phyloP scores from a whole-genome alignment of 805 yeast species.

The Metschnikowia gruessii region DNA sequence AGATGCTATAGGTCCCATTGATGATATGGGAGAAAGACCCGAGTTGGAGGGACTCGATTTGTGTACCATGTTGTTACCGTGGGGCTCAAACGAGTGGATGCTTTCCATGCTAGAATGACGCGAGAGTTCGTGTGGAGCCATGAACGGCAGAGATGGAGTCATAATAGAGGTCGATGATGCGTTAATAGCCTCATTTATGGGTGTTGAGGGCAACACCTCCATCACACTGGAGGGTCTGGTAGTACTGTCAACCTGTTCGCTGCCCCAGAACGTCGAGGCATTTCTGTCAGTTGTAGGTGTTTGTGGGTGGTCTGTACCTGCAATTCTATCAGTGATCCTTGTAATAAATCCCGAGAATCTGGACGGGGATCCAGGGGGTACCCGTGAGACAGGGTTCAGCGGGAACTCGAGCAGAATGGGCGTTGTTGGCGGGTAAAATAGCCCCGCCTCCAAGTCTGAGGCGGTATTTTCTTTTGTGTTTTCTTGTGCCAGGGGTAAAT shows the following conservation, averaged over 20 bases:
- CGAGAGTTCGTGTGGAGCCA: not conserved
- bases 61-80: not conserved
- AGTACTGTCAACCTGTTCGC: constrained; percentile 1
- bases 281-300: constrained; percentile 12
- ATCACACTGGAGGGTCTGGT: constrained; percentile 4
- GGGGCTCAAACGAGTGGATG: constrained; percentile 3
- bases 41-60: not conserved
- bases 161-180: constrained; percentile 3
- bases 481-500: not conserved
- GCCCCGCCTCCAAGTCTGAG: constrained; percentile 13
- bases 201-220: not conserved
- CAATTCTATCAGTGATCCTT: constrained; percentile 17
- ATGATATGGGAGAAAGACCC: constrained; percentile 2
- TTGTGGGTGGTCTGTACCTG: constrained; percentile 16
- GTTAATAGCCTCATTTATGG: not conserved
- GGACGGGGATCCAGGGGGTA: constrained; percentile 11
- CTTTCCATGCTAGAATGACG: constrained; percentile 7
- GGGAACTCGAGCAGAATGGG: constrained; percentile 8
- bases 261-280: constrained; percentile 6
- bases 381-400: constrained; percentile 2
- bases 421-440: constrained; percentile 2
- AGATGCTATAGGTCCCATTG: not conserved
- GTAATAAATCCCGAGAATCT: constrained; percentile 15
- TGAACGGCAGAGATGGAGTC: constrained; percentile 3
- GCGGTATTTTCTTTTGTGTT: not conserved